Base-by-base conservation (phyloP, 176 grass and related monocot species). In the Echinochloa phyllopogon region DNA sequence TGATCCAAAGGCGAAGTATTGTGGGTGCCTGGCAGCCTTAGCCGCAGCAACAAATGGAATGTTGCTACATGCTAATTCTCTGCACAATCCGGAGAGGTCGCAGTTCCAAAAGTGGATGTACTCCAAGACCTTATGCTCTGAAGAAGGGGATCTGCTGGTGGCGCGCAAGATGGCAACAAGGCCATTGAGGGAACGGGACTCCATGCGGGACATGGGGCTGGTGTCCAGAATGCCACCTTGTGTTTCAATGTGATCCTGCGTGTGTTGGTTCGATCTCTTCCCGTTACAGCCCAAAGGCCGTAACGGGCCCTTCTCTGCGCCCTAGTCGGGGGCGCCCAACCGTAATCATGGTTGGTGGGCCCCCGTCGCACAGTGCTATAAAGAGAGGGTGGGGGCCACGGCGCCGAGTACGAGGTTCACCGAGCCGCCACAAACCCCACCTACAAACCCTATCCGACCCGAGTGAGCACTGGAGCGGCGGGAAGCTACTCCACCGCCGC, bases 161-260 rank as follows among this genome's bases (percentile, higher is more conserved):
- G 14, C 4, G 70, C 71, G 6, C 23, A 52, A 1, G 25, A 29
- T 17, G 25, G 60, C 24, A 20, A 79, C 43, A 33, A 79, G 77
- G 59, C 43, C 77, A 21, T 65, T 17, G 43, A 65, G 24, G 25
- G 60, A 79, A 65, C 16, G 60, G 25, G 16, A 50, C 44, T 65
- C 77, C 43, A n/a, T 0, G 10, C 15, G 59, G 44, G 27, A 10
- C 60, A 79, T 50, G 42, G 9, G 23, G 8, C 0, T 10, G 9
- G 76, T 37, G 15, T 79, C 59, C 3, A 49, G 59, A 43, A 78
- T 78, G 58, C 16, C 69, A 72, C 45, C 23, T 56, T 38, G 17
- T 55, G 51, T 16, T 67, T 67, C 64, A 10, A 67, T 40, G 36
- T 57, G 51, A 20, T 67, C 64, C 16, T 18, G n/a, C n/a, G n/a